Percentiles rank a stretch among this genome's conserved stretches.
Conservation (phyloP, 2,329 filamentous ascomycete genomes). For the Ceratocystis eucalypticola region DNA sequence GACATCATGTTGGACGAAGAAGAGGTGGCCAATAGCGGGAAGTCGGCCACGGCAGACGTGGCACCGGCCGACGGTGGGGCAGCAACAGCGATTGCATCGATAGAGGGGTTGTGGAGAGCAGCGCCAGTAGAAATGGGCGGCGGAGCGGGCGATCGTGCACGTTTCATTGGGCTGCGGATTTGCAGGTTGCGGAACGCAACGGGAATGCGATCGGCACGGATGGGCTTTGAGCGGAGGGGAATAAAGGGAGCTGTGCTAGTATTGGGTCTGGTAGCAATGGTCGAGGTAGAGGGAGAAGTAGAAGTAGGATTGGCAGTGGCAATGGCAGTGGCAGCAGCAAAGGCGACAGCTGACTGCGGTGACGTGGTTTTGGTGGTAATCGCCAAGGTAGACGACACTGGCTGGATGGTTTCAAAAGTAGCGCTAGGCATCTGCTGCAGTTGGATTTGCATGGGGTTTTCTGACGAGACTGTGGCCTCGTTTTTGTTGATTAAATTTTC, state of each 20-base stretch:
- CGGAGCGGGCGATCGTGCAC: slow-evolving; percentile 32
- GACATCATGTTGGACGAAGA: background rate
- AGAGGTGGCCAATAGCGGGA: background rate
- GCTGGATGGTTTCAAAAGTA: slow-evolving; percentile 1
- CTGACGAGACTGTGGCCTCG: background rate
- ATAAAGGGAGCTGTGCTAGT: slow-evolving; percentile 4
- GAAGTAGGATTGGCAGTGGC: background rate
- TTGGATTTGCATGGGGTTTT: slow-evolving; percentile 1
- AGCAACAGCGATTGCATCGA: slow-evolving; percentile 20
- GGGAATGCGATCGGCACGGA: slow-evolving; percentile 19
- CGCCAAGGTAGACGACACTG: background rate
- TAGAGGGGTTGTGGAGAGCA: slow-evolving; percentile 20
- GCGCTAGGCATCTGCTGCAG: slow-evolving; percentile 6
- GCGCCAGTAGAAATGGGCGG: slow-evolving; percentile 22
- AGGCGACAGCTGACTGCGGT: slow-evolving; percentile 1
- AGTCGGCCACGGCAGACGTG: slow-evolving; percentile 7
- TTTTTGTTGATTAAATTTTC: background rate
- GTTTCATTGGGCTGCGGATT: slow-evolving; percentile 34
- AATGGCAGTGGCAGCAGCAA: background rate
- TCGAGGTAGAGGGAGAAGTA: background rate
- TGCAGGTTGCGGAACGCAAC: slow-evolving; percentile 34
- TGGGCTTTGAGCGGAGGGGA: slow-evolving; percentile 16
- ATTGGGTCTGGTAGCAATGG: background rate
- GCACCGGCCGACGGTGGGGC: slow-evolving; percentile 16
- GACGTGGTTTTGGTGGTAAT: slow-evolving; percentile 4